These are phyloP conservation scores for Plantago lanceolata DNA, from an alignment of 305 asterid species.

Conservation along the genomic window DNA sequence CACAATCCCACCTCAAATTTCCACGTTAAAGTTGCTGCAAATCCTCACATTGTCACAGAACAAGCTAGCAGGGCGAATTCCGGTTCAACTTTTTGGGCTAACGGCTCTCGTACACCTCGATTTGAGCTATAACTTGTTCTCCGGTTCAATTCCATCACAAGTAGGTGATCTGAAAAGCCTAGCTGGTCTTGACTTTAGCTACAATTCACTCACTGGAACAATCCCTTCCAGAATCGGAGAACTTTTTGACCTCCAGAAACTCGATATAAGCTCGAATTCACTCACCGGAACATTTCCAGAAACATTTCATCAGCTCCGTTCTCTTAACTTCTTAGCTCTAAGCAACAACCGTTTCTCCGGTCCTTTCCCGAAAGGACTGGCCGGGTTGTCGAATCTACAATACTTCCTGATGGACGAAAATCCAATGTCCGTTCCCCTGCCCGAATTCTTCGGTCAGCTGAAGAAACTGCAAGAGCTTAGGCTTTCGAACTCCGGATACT, in stretches of 20 bases:
- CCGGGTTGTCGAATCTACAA: constrained; percentile 43
- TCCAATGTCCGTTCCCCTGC: constrained; percentile 59
- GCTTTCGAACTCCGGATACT: constrained; percentile 65
- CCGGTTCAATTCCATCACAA: constrained; percentile 44
- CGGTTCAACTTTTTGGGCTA: constrained; percentile 39
- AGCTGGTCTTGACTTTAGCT: constrained; percentile 71
- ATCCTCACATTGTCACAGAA: constrained; percentile 78
- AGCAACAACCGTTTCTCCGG: constrained; percentile 64
- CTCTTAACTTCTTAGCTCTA: constrained; percentile 61
- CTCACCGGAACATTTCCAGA: constrained; percentile 57
- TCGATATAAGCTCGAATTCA: constrained; percentile 67
- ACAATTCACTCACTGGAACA: constrained; percentile 41
- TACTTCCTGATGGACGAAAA: constrained; percentile 78
- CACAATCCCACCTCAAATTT: constrained; percentile 56
- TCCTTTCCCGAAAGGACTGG: constrained; percentile 39
- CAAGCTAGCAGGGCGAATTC: constrained; percentile 49
- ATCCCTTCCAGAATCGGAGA: constrained; percentile 51
- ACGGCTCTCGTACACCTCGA: constrained; percentile 64
- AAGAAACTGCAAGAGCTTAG: constrained; percentile 70
- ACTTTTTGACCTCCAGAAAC: constrained; percentile 60
- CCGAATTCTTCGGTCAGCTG: constrained; percentile 47
- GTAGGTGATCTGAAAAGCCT: constrained; percentile 46
- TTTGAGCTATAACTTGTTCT: constrained; percentile 64
- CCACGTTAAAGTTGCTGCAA: constrained; percentile 58
- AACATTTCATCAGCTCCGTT: constrained; percentile 35